Evolutionary conservation across 192 early-diverging fungal genomes (phyloP), one percentile per base, ranked within the genome.

Genomic region (Coemansia asiatica): DNA sequence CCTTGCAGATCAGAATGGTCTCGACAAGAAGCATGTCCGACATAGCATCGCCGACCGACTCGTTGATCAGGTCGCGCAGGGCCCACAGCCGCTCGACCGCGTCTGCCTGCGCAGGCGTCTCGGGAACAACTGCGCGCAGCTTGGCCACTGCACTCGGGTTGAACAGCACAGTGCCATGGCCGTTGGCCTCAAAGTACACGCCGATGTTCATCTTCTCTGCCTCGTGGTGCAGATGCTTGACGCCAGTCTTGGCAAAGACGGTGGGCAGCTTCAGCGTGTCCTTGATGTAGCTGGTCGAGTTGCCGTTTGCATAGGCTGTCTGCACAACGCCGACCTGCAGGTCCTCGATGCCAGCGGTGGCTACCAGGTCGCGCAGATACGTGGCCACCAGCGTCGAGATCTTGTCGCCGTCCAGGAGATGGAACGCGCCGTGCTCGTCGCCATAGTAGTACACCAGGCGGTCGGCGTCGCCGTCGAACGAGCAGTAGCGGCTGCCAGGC

Each of bases 121-220:
- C 78, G 23, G 76, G 76, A 40, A 56, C 58, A 25, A 73, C 64
- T 4, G 33, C 56, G 23, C 50, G 66, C 55, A 79, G 64, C 60
- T 60, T 74, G 10, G 58, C 50, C 74, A 97, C 93, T 7, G 92
- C 90, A 61, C 90, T 89, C 46, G 86, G 69, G 74, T 93, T 98
- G 79, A 99, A 99, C 64, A 99, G 84, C 50, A 98, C 91, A 19
- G 97, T 99, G 57, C 97, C 97, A 75, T 99, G 97, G 61, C 97
- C 97, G 67, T 99, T 99, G 46, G 97, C 97, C 81, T 99, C 97
- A 90, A 99, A 99, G 86, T 99, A 99, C 40, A 98, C 95, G 72
- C 97, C 97, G 66, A 98, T 90, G 77, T 96, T 94, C 81, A 94
- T 98, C 69, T 93, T 90, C 75, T 94, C 90, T 28, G 97, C 97